Evolutionary conservation across 2,329 filamentous ascomycete genomes (phyloP), one percentile per base, ranked within the genome.

Genomic region (Fusarium miscanthi): DNA sequence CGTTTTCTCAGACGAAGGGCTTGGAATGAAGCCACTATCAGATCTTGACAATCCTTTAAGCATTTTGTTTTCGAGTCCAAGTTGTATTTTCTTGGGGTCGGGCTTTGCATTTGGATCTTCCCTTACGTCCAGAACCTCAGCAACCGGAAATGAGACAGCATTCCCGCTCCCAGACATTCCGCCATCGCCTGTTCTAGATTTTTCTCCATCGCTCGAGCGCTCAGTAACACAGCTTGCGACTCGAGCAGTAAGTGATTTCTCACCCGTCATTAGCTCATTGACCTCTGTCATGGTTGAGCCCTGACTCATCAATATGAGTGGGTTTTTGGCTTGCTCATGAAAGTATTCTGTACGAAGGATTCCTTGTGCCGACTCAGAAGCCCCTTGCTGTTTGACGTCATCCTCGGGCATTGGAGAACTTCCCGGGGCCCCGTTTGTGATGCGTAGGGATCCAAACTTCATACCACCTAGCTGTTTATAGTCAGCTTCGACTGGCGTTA

Each of bases 391-490:
- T 27, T 66, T 59, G 53, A 53, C 56, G 35, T 65, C 66, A 53
- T 73, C 46, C n/a, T 78, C 75, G 17, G 69, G 33, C 56, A 79
- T 74, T 51, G 62, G 84, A 81, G 85, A 88, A n/a, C 81, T 80
- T 19, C 79, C 79, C 5, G 90, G 89, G 6, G 83, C 82, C 19
- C 88, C 89, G 78, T 92, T 92, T 27, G 84, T 90, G 62, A 92
- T 91, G 40, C 88, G 86, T 54, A 92, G 76, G 4, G 88, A 88
- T 5, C 90, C 90, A 59, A 90, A 85, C 76, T 89, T 90, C 76
- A 90, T 91, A 16, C 85, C 87, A 6, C 90, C 90, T 37, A 89
- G 85, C 49, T 90, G 88, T 66, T 84, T 84, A 74, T 91, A 91
- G n/a, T 88, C 85, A 33, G 83, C 78, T 30, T 90, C 89, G 43